Percentiles rank a stretch among this genome's conserved stretches.
phyloP scores from a whole-genome alignment of 352 stramenopile species.

The Globisporangium polare region DNA sequence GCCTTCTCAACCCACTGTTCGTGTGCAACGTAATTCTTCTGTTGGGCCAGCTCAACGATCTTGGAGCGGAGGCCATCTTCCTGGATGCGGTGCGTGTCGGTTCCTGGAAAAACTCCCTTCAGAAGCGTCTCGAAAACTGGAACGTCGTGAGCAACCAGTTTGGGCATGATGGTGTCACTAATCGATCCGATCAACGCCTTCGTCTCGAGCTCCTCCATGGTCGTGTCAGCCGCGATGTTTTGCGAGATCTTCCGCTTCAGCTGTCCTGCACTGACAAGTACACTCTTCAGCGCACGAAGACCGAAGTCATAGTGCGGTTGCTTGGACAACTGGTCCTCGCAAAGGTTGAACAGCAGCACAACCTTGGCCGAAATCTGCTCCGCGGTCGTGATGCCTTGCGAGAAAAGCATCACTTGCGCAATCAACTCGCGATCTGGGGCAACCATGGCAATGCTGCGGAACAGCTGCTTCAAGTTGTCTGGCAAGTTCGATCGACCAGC shows the following conservation, averaged over 20 bases:
- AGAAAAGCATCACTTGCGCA: constrained; percentile 99
- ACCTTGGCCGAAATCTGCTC: constrained; percentile 96
- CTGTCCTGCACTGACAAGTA: constrained; percentile 97
- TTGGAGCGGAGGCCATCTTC: constrained; percentile 86
- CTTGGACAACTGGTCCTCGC: constrained; percentile 96
- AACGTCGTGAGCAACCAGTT: constrained; percentile 98
- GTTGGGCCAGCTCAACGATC: constrained; percentile 91
- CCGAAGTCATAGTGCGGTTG: constrained; percentile 99
- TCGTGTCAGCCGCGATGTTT: constrained; percentile 23
- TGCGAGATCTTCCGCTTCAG: constrained; percentile 93
- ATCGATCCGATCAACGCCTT: constrained; percentile 96
- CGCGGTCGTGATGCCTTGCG: constrained; percentile 98
- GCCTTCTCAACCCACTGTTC: constrained; percentile 98
- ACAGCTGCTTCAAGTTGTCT: constrained; percentile 99
- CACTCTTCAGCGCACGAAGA: constrained; percentile 98
- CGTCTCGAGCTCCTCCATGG: constrained; percentile 86
- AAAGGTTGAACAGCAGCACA: constrained; percentile 98
- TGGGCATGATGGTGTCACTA: constrained; percentile 99
- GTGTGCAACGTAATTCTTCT: constrained; percentile 83
- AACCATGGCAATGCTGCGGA: constrained; percentile 99
- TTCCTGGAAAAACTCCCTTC: constrained; percentile 96
- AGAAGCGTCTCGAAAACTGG: constrained; percentile 96
- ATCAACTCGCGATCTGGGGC: constrained; percentile 99
- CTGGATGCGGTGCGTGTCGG: constrained; percentile 74
- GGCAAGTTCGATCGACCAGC: constrained; percentile 96